phyloP scores from a whole-genome alignment of 2,329 filamentous ascomycete species.

The Ceratocystiopsis sp. region DNA sequence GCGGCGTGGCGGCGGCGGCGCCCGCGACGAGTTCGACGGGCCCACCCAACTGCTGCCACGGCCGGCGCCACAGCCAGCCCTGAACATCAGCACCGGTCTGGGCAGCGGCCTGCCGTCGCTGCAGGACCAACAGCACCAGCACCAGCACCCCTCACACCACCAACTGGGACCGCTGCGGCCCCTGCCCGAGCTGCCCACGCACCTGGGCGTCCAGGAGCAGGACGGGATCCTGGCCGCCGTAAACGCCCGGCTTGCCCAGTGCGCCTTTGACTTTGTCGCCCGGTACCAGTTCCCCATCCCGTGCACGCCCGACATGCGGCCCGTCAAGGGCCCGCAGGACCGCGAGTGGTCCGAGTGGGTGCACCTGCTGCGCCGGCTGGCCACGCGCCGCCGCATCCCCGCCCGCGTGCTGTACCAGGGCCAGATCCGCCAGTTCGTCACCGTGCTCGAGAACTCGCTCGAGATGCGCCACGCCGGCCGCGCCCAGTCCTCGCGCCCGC shows the following conservation, averaged over 20 bases:
- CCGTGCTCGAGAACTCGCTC: slow-evolving; percentile 71
- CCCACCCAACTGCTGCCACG: slow-evolving; percentile 67
- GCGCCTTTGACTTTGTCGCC: slow-evolving; percentile 78
- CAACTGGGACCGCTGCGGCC: slow-evolving; percentile 65
- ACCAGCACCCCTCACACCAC: slow-evolving; percentile 31
- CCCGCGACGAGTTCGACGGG: slow-evolving; percentile 78
- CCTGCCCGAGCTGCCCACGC: slow-evolving; percentile 65
- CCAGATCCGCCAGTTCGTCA: slow-evolving; percentile 83
- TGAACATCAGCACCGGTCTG: too few relatives aligned
- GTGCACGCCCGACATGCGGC: slow-evolving; percentile 64
- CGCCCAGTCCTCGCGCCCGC: slow-evolving; percentile 55
- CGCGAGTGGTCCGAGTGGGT: slow-evolving; percentile 89
- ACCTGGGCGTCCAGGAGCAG: slow-evolving; percentile 69
- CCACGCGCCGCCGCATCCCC: slow-evolving; percentile 72
- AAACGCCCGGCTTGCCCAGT: slow-evolving; percentile 71
- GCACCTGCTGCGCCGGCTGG: slow-evolving; percentile 67
- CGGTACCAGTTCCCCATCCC: slow-evolving; percentile 86
- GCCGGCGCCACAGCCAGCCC: slow-evolving; percentile 26
- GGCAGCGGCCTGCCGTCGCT: too few relatives aligned
- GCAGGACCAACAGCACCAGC: too few relatives aligned
- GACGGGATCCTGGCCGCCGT: slow-evolving; percentile 64
- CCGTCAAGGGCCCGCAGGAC: slow-evolving; percentile 56
- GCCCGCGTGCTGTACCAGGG: slow-evolving; percentile 73
- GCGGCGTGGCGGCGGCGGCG: slow-evolving; percentile 46
- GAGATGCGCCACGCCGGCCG: slow-evolving; percentile 78